A percentile compares a stretch with the other conserved stretches of the same genome.
phyloP scores from a whole-genome alignment of 2,329 filamentous ascomycete genomes.

The Fusarium nygamai region DNA sequence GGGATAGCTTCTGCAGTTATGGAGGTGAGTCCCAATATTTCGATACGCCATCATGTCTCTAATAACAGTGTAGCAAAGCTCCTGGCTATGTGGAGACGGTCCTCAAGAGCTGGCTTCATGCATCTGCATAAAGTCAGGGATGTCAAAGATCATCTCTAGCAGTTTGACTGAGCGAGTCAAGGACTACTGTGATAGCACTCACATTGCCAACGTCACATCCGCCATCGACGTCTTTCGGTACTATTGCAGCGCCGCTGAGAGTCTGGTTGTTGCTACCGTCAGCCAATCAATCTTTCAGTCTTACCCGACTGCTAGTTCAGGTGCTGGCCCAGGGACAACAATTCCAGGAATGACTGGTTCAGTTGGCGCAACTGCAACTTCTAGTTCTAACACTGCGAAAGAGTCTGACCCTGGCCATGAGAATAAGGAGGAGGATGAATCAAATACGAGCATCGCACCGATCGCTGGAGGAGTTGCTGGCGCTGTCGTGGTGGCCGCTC shows the following conservation, averaged over 20 bases:
- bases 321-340: constrained; percentile 14
- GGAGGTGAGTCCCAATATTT: constrained; percentile 45
- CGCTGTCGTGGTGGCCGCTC: constrained; percentile 38
- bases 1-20: constrained; percentile 56
- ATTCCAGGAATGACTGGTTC: constrained; percentile 16
- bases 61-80: constrained; percentile 41
- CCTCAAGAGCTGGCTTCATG: constrained; percentile 63
- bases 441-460: constrained; percentile 41
- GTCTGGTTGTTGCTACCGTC: constrained; percentile 53
- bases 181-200: constrained; percentile 55
- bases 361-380: constrained; percentile 19
- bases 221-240: constrained; percentile 56
- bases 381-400: background rate
- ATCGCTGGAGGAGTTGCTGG: constrained; percentile 49
- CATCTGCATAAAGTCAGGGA: constrained; percentile 60
- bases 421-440: constrained; percentile 7
- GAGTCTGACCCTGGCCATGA: background rate
- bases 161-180: constrained; percentile 57
- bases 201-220: constrained; percentile 56
- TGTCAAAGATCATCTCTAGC: constrained; percentile 55
- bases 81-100: constrained; percentile 55
- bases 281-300: constrained; percentile 48
- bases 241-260: constrained; percentile 62
- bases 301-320: constrained; percentile 27
- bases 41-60: background rate